Base-by-base conservation (phyloP, 176 grass and related monocot genomes). In the Themeda triandra region DNA sequence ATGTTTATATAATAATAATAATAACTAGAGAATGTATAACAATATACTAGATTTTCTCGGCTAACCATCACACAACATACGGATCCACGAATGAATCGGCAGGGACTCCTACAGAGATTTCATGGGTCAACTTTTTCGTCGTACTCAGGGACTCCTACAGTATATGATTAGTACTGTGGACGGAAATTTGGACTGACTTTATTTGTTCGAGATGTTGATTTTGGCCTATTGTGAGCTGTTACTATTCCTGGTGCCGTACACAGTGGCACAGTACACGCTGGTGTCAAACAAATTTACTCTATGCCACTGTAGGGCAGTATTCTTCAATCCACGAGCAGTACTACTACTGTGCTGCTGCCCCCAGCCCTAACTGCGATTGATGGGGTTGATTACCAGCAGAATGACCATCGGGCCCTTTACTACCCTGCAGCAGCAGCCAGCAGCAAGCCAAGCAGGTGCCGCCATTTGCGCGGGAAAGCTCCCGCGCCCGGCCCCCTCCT, bases 381-480 rank as follows among this genome's bases (percentile, higher is more conserved):
- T 25, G 25, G 37, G 23, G 18, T 1, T 37, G 71, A 6, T 32
- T 0, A 68, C 23, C 5, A 14, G 28, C 0, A 27, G 39, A 71
- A 63, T 24, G 60, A 24, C 25, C 85, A 32, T 87, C 19, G 19
- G 31, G 15, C 23, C 71, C 13, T 12, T 12, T 56, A 30, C 23
- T 2, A 4, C 9, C n/a, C 8, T 11, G 21, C 33, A 30, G 25
- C 79, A 15, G 51, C 32, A 42, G 45, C 48, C 4, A 49, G 46
- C 15, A 54, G 51, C 18, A 17, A 37, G 11, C 33, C 7, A 24
- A 66, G 60, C 30, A 40, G 6, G 58, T 5, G 42, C 73, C 83
- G 36, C 15, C 66, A 21, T 86, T 90, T 35, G 79, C 79, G 84
- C 88, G 83, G 88, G 88, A 86, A 90, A 78, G 73, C 56, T 33